Percentiles rank a stretch among this genome's conserved stretches.
phyloP scores from a whole-genome alignment of 73 alveolate species.

The Paraurostyla sp. region DNA sequence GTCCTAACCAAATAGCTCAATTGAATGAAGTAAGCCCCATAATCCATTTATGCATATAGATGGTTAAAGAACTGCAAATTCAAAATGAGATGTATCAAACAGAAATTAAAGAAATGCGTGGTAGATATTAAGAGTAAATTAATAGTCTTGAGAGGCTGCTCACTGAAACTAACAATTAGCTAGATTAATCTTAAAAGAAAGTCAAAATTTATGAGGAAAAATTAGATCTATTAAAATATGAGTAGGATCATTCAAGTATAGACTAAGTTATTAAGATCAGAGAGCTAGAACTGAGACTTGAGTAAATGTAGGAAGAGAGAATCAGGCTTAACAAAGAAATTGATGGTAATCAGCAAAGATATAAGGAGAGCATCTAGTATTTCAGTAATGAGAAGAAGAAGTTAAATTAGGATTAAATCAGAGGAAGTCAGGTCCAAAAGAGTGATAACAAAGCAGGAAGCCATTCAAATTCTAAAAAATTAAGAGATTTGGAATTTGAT shows the following conservation, averaged over 20 bases:
- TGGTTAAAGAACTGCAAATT: constrained; percentile 25
- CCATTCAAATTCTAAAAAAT: constrained; percentile 41
- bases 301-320: constrained; percentile 22
- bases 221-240: not conserved
- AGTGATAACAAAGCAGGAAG: constrained; percentile 16
- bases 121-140: not conserved
- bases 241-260: not conserved
- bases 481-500: constrained; percentile 17
- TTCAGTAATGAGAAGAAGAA: constrained; percentile 44
- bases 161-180: not conserved
- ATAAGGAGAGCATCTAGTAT: not conserved
- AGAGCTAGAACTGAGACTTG: constrained; percentile 29
- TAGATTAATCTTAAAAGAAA: not conserved
- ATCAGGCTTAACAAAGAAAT: constrained; percentile 13
- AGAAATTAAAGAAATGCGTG: not conserved
- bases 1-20: no score
- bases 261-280: constrained; percentile 27
- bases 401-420: not conserved
- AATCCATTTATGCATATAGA: no score
- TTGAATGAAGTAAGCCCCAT: no score
- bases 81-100: not conserved
- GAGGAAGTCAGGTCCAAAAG: not conserved
- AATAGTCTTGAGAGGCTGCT: not conserved
- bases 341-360: constrained; percentile 7
- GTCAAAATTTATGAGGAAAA: not conserved